phyloP scores from a whole-genome alignment of 2,329 filamentous ascomycete species.

The Aspergillus latus region DNA sequence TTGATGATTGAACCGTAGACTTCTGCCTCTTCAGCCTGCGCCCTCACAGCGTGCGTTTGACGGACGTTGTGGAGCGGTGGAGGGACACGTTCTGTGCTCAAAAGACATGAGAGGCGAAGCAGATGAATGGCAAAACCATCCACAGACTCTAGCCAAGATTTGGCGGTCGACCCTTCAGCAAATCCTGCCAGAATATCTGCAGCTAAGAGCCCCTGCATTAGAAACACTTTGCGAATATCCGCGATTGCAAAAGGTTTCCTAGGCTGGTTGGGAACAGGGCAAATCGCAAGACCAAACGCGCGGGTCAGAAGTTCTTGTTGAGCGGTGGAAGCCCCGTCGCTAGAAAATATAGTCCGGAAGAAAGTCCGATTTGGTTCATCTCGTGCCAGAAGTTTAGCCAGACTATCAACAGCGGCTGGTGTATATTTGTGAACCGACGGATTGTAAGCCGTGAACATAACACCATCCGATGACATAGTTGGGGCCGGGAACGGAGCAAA shows the following conservation, averaged over 20 bases:
- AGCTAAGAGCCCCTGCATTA: conserved; percentile 89
- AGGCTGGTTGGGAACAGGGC: conserved; percentile 73
- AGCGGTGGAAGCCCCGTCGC: conserved; percentile 63
- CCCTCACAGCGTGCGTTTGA: conserved; percentile 33
- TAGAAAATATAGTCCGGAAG: conserved; percentile 77
- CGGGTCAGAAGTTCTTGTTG: conserved; percentile 80
- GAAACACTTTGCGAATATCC: conserved; percentile 79
- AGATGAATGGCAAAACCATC: conserved; percentile 83
- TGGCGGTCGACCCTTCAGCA: conserved; percentile 70
- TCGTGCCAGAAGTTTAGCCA: conserved; percentile 87
- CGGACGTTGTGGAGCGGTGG: conserved; percentile 32
- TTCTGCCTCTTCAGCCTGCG: conserved; percentile 44
- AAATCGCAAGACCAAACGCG: conserved; percentile 82
- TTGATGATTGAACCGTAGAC: conserved; percentile 59
- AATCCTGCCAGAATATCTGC: conserved; percentile 84
- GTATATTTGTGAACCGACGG: conserved; percentile 82
- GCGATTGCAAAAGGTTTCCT: conserved; percentile 65
- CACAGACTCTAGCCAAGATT: conserved; percentile 76
- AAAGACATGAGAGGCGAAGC: conserved; percentile 69
- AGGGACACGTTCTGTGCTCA: conserved; percentile 63
- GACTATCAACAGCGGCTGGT: conserved; percentile 81
- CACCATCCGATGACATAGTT: conserved; percentile 52
- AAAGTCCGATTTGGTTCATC: conserved; percentile 89
- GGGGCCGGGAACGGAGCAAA: conserved; percentile 82
- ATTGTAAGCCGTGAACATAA: conserved; percentile 80